Conservation (phyloP, 345 rosid genomes). For the Triadica sebifera region DNA sequence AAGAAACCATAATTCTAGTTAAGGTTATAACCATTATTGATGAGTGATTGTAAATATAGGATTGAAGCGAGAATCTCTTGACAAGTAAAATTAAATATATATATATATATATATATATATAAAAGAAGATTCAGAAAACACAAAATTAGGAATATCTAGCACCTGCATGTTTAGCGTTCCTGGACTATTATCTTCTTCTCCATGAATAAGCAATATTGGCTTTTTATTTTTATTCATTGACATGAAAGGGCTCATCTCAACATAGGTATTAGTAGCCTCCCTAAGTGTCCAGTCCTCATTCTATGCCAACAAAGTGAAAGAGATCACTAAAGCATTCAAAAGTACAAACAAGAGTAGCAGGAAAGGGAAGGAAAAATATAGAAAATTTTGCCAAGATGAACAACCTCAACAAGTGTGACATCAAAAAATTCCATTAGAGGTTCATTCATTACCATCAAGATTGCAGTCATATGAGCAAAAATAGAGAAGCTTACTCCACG, state of each 20-base stretch:
- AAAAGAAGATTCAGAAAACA: too few species aligned
- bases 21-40: background rate
- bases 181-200: constrained; percentile 95
- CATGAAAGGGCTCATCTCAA: constrained; percentile 98
- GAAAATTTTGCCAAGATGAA: constrained; percentile 68
- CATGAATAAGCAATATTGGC: constrained; percentile 93
- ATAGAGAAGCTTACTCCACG: constrained; percentile 65
- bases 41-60: background rate
- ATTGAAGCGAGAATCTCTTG: background rate
- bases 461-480: constrained; percentile 7
- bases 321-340: constrained; percentile 17
- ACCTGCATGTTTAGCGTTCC: constrained; percentile 99
- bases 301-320: constrained; percentile 35
- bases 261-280: constrained; percentile 86
- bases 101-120: too few species aligned
- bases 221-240: constrained; percentile 89
- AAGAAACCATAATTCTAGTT: background rate
- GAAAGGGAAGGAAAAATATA: background rate
- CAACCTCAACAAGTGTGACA: constrained; percentile 56
- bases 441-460: constrained; percentile 1
- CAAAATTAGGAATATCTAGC: background rate
- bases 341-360: background rate
- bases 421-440: constrained; percentile 22
- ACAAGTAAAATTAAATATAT: too few species aligned
- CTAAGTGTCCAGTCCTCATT: constrained; percentile 96